Conservation (phyloP, 108 stramenopile species). For the Fistulifera solaris region DNA sequence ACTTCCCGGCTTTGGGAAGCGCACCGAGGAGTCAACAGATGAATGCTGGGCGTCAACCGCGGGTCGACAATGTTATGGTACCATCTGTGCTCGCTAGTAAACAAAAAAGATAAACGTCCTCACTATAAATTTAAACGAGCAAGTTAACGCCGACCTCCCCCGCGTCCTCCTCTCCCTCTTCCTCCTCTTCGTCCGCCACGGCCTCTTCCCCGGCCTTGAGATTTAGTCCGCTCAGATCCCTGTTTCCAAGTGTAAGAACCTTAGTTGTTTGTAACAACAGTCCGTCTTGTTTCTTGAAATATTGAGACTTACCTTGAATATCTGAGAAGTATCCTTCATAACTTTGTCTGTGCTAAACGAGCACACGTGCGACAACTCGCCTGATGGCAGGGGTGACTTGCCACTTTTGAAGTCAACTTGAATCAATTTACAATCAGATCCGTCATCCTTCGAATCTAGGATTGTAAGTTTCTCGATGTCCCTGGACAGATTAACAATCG, state of each 20-base stretch:
- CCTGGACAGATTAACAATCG: constrained; percentile 67
- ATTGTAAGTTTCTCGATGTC: constrained; percentile 68
- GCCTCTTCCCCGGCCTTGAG: constrained; percentile 44
- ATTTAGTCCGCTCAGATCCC: constrained; percentile 63
- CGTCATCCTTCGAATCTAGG: constrained; percentile 62
- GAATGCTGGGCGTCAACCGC: too few relatives aligned
- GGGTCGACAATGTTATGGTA: too few relatives aligned
- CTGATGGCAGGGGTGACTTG: constrained; percentile 51
- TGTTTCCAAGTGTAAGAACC: too few relatives aligned
- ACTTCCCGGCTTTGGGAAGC: too few relatives aligned
- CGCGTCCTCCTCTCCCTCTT: constrained; percentile 38
- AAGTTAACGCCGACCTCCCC: constrained; percentile 13
- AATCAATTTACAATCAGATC: constrained; percentile 54
- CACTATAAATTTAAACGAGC: too few relatives aligned
- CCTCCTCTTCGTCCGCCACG: constrained; percentile 51
- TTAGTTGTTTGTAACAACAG: too few relatives aligned
- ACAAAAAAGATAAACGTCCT: too few relatives aligned
- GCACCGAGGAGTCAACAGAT: too few relatives aligned
- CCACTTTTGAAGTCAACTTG: constrained; percentile 75
- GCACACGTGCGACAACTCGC: constrained; percentile 40
- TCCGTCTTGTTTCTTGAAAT: too few relatives aligned
- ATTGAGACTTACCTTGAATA: constrained; percentile 19
- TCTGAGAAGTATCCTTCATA: constrained; percentile 48
- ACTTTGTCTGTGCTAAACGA: constrained; percentile 69
- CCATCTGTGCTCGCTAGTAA: too few relatives aligned